These are phyloP conservation scores for Phytophthora citrophthora DNA, from an alignment of 352 stramenopile species.

Conservation along the genomic window DNA sequence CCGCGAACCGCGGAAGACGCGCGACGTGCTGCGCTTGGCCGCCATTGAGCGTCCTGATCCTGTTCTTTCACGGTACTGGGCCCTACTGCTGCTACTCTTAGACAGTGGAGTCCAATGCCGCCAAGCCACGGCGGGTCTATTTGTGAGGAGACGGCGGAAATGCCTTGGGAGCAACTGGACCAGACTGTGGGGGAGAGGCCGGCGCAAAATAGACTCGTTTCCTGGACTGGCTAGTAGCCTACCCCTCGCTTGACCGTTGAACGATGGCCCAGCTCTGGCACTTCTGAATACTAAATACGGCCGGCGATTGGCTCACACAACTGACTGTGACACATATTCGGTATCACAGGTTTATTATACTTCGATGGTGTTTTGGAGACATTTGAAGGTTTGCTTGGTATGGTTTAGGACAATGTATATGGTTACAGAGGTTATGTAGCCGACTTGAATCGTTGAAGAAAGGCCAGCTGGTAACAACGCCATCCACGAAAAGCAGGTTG, in stretches of 20 bases:
- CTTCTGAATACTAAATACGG: slow-evolving; percentile 1
- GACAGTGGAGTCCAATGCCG: slow-evolving; percentile 2
- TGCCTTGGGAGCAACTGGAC: slow-evolving; percentile 1
- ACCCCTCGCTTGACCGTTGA: slow-evolving; percentile 8
- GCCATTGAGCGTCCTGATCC: slow-evolving; percentile 22
- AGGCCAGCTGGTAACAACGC: slow-evolving; percentile 2
- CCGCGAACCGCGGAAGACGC: slow-evolving; percentile 57
- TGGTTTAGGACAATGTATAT: background rate
- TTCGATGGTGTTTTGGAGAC: background rate
- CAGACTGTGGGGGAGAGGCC: slow-evolving; percentile 17
- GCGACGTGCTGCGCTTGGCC: slow-evolving; percentile 40
- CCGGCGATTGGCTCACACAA: slow-evolving; percentile 10
- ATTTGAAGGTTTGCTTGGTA: background rate
- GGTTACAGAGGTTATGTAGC: background rate
- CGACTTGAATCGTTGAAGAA: background rate
- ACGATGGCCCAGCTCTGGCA: background rate
- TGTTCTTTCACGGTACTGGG: background rate
- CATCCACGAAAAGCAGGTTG: slow-evolving; percentile 9
- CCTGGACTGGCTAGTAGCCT: slow-evolving; percentile 8
- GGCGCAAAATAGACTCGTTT: slow-evolving; percentile 28
- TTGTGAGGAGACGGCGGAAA: slow-evolving; percentile 16
- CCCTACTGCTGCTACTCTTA: background rate
- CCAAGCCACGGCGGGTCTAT: slow-evolving; percentile 16
- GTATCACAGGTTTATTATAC: background rate
- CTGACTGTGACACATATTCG: background rate